Evolutionary conservation across 768 basidiomycete genomes (phyloP).

Genomic region (Hericium erinaceus): DNA sequence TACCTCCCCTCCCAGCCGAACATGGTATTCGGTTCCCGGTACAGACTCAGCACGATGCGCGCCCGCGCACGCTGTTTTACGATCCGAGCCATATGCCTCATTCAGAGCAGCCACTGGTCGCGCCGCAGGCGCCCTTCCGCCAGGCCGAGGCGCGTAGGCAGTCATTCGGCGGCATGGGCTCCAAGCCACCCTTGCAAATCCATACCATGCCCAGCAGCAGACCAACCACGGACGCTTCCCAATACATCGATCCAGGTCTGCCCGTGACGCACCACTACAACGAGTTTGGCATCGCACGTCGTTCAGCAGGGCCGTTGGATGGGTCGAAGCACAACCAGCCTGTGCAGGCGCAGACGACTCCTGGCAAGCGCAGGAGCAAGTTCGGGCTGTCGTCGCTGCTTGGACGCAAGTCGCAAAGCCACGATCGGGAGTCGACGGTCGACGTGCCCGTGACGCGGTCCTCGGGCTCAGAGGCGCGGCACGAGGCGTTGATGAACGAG

Average conservation of each 20-base stretch:
- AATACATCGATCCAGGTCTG: conserved; percentile 12
- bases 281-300: conserved; percentile 64
- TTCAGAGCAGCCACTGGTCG: conserved; percentile 41
- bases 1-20: conserved; percentile 67
- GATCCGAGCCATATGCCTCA: conserved; percentile 46
- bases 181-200: conserved; percentile 41
- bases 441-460: conserved; percentile 19
- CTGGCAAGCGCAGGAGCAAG: conserved; percentile 57
- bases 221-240: conserved; percentile 6
- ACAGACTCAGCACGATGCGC: conserved; percentile 27
- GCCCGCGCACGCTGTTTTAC: conserved; percentile 61
- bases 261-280: conserved; percentile 37
- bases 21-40: conserved; percentile 19
- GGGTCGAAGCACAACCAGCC: not conserved
- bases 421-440: conserved; percentile 9
- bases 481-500: conserved; percentile 39
- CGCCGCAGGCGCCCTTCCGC: conserved; percentile 59
- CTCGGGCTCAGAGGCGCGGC: conserved; percentile 24
- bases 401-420: conserved; percentile 39
- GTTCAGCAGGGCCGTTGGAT: conserved; percentile 37
- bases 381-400: conserved; percentile 62
- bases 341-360: conserved; percentile 16
- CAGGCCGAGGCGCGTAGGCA: conserved; percentile 52
- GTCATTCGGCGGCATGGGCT: conserved; percentile 63
- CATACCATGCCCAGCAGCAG: conserved; percentile 35